Base-by-base conservation (phyloP, 225 moss, liverwort and hornwort genomes). In the Pleurozium schreberi region DNA sequence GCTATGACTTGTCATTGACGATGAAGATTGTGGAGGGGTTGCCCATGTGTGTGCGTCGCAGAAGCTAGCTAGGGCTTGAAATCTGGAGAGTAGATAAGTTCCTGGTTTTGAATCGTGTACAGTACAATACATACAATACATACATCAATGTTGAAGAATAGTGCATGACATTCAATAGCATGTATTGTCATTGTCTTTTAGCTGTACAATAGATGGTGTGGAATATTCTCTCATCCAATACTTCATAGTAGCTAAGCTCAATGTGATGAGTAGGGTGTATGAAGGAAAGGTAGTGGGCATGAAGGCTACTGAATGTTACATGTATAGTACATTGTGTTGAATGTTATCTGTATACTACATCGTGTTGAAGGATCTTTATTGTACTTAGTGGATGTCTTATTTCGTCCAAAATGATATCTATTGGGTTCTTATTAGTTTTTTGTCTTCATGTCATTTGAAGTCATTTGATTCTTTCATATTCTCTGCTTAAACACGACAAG, bases 1-100 rank as follows among this genome's bases (percentile, higher is more conserved):
- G 16, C 11, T 23, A 90, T 8, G 90, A 91, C 86, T 75, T 91
- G 86, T 78, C 89, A 4, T 30, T 91, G 71, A 91, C 90, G 0
- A 91, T 93, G 91, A 93, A 90, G 89, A 90, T 93, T n/a, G n/a
- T 66, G 42, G 86, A 84, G 22, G 82, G 88, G 14, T 88, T 87
- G 87, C 87, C 87, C 14, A 28, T 87, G 18, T 1, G n/a, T n/a
- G 69, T 87, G 71, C 21, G 9, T 16, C 70, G 16, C 30, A 87
- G 81, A 33, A 47, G 18, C 36, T n/a, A 50, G 65, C 22, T 19
- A 47, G 47, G 36, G 26, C 38, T 61, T 75, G 58, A 65, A 64
- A n/a, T 50, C 8, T 53, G 55, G n/a, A 84, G 40, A 38, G 55
- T 45, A 23, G 12, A 34, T 40, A 40, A 40, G 84, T n/a, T 66